A percentile compares a stretch with the other conserved stretches of the same genome.
phyloP scores from a whole-genome alignment of 352 stramenopile species.

The Pythium plurisporium region DNA sequence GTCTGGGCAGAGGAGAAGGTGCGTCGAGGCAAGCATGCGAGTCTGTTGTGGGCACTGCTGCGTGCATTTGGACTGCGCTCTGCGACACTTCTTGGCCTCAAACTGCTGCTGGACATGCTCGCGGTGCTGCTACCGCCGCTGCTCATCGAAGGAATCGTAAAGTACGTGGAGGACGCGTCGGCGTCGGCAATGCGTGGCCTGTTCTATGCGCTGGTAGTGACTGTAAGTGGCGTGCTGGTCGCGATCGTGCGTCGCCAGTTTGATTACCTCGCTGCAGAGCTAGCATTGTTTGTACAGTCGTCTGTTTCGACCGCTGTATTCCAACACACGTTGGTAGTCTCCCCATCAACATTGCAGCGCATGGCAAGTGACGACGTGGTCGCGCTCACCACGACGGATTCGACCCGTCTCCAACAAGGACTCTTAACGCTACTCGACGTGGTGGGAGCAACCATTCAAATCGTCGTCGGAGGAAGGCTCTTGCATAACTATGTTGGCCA shows the following conservation, averaged over 20 bases:
- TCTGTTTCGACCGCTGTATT: slow-evolving; percentile 60
- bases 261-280: slow-evolving; percentile 46
- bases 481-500: slow-evolving; percentile 64
- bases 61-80: slow-evolving; percentile 53
- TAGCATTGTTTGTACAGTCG: slow-evolving; percentile 5
- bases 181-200: slow-evolving; percentile 42
- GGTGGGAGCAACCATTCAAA: slow-evolving; percentile 46
- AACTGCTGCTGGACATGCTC: slow-evolving; percentile 61
- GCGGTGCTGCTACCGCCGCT: slow-evolving; percentile 58
- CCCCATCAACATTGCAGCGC: slow-evolving; percentile 53
- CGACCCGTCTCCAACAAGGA: slow-evolving; percentile 86
- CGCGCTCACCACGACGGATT: slow-evolving; percentile 96
- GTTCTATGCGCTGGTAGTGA: slow-evolving; percentile 53
- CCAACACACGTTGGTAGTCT: slow-evolving; percentile 81
- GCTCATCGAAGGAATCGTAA: slow-evolving; percentile 73
- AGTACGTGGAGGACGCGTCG: slow-evolving; percentile 50
- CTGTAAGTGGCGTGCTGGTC: slow-evolving; percentile 55
- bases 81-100: slow-evolving; percentile 41
- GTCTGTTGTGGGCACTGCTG: slow-evolving; percentile 47
- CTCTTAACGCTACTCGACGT: neutral
- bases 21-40: slow-evolving; percentile 20
- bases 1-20: neutral
- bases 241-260: slow-evolving; percentile 46
- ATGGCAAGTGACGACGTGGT: slow-evolving; percentile 90
- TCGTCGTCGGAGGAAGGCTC: slow-evolving; percentile 51